Evolutionary conservation across 805 yeast species (phyloP), one percentile per base, ranked within the genome.

Genomic region (Yamadazyma olivae): DNA sequence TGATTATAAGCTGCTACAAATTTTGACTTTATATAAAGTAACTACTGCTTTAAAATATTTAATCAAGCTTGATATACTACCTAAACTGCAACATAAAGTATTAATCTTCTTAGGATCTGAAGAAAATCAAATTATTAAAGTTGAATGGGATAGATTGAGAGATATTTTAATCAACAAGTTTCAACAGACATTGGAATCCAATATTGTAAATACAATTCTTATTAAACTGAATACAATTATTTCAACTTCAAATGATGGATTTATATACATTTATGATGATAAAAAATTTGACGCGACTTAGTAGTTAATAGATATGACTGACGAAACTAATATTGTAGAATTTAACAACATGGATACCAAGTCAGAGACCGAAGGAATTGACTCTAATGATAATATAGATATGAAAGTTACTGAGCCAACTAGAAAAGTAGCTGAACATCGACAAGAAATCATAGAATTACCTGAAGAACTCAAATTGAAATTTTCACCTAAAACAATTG

Each of bases 401-500:
- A n/a, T n/a, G n/a, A n/a, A n/a, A n/a, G n/a, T n/a, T n/a, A n/a
- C n/a, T 20, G 23, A 20, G 10, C 9, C 10, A 24, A 24, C 27
- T 6, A 24, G 14, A 7, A 24, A 24, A 9, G 27, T 13, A n/a
- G 14, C 9, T 16, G 30, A 27, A 27, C 6, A 6, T 13, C 28
- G 8, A n/a, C 6, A 25, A n/a, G 17, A 25, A 13, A 6, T 25
- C 8, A 20, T 20, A 10, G 13, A 16, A 17, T 9, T 27, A 5
- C 30, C 30, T 6, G 7, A 7, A 16, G 38, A 35, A 17, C 24
- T 35, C n/a, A 18, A 16, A 30, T 23, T 17, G 15, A 34, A 38
- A 15, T 38, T 14, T 27, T 32, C 38, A 13, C 41, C 41, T 17
- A 38, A 8, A n/a, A 20, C 41, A 4, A 36, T 44, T 6, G 64